Conservation (phyloP, 495 filamentous ascomycete species). For the Darksidea phi region DNA sequence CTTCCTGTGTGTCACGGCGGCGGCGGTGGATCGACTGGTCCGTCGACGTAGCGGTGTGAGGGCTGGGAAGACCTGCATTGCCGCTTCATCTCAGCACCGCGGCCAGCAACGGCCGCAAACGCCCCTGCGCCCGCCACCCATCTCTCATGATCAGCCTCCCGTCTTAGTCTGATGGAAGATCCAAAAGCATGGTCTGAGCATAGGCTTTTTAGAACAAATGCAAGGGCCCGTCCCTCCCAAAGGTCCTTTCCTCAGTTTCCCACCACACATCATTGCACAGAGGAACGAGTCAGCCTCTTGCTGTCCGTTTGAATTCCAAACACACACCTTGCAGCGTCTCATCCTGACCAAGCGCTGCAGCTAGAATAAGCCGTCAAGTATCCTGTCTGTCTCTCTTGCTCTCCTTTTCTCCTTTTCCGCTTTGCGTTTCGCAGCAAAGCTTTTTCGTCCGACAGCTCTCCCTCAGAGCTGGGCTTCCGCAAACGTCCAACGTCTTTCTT, state of each 20-base stretch:
- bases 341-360: conserved; percentile 10
- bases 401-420: conserved; percentile 8
- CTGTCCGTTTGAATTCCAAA: conserved; percentile 3
- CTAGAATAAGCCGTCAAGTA: conserved; percentile 16
- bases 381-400: conserved; percentile 14
- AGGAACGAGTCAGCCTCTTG: conserved; percentile 18
- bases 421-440: conserved; percentile 8
- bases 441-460: conserved; percentile 4
- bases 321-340: conserved; percentile 25
- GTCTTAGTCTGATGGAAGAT: no score
- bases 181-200: background rate
- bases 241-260: background rate
- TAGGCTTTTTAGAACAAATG: conserved; percentile 3
- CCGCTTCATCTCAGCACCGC: no score
- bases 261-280: background rate
- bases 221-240: conserved; percentile 12
- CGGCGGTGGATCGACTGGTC: no score
- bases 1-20: no score
- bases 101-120: no score
- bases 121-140: no score
- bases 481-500: conserved; percentile 19
- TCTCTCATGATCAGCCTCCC: no score
- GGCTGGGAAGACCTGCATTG: no score
- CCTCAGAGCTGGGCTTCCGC: conserved; percentile 7
- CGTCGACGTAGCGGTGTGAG: no score